These are phyloP conservation scores for Aspergillus vadensis DNA, from an alignment of 2,329 filamentous ascomycete species.

Conservation along the genomic window DNA sequence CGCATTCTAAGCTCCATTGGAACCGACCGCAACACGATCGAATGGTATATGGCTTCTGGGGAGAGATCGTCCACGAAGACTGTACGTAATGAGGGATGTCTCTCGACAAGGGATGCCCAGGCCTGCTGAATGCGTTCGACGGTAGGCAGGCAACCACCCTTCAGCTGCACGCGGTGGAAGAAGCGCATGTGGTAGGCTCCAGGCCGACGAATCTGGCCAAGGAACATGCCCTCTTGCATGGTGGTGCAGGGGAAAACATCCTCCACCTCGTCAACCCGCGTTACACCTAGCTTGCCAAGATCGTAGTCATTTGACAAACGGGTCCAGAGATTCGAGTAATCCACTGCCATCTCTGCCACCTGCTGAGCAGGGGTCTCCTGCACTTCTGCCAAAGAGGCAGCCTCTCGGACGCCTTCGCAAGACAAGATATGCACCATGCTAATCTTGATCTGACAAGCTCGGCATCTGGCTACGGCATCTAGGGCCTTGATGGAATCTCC, in stretches of 20 bases:
- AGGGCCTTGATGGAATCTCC: background rate
- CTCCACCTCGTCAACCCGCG: conserved; percentile 23
- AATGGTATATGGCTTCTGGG: background rate
- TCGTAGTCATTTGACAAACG: background rate
- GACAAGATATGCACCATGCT: background rate
- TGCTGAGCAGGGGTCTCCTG: background rate
- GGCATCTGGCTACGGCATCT: background rate
- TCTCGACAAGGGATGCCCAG: conserved; percentile 37
- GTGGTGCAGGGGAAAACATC: conserved; percentile 44
- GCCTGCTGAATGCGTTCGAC: conserved; percentile 36
- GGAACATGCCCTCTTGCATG: conserved; percentile 44
- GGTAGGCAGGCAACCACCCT: conserved; percentile 26
- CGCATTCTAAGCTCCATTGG: background rate
- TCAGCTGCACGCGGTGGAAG: conserved; percentile 22
- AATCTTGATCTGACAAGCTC: background rate
- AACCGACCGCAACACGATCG: background rate
- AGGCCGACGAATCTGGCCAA: conserved; percentile 37
- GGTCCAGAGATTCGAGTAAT: background rate
- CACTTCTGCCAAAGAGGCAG: background rate
- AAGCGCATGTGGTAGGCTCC: conserved; percentile 40
- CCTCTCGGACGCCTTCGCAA: background rate
- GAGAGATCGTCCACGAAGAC: conserved; percentile 58
- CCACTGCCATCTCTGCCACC: background rate
- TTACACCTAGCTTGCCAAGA: background rate
- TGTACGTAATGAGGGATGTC: conserved; percentile 66